Base-by-base conservation (phyloP, 352 stramenopile genomes). In the Blastocystis sp. region DNA sequence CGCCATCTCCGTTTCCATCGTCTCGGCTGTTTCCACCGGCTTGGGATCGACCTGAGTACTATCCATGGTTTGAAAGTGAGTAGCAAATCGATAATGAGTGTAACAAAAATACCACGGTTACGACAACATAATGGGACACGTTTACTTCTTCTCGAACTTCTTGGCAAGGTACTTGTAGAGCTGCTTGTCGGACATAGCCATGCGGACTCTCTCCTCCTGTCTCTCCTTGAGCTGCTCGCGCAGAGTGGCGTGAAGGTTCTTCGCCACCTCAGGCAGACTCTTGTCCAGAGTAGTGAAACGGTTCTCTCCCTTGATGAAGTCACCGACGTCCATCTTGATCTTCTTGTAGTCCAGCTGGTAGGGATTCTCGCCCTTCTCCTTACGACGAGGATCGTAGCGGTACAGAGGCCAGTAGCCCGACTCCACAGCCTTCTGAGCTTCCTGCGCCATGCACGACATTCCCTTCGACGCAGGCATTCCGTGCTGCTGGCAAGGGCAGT, bases 281-380 rank as follows among this genome's bases (percentile, higher is more conserved):
- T 64, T 78, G 32, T 64, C 51, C 51, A 78, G 36, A 21, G 51
- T 78, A 7, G 46, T 57, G 51, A 64, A 78, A 42, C 67, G 46
- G 67, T 56, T 78, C 29, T 78, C 46, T 34, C 51, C 51, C 46
- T 57, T 64, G 9, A 78, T 16, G 51, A 64, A 78, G 29, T 57
- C 67, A 11, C n/a, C 51, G 9, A 78, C 67, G 36, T 78, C 67
- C 46, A 24, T 40, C 51, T 78, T 78, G 4, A 78, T 18, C 67
- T 78, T 78, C 67, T 78, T 78, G 67, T 27, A 78, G 46, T 78
- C 67, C 46, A 78, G n/a, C 36, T 78, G 67, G 44, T 61, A 78
- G 9, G 67, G 67, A 29, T 78, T 78, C 36, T 78, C 51, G 0
- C 67, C 67, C 54, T 81, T 67, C 49, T 67, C 54, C 34, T 21